Percentiles rank a stretch among this genome's conserved stretches.
Conservation (phyloP, 257 asterid species). For the Solanum virginianum region DNA sequence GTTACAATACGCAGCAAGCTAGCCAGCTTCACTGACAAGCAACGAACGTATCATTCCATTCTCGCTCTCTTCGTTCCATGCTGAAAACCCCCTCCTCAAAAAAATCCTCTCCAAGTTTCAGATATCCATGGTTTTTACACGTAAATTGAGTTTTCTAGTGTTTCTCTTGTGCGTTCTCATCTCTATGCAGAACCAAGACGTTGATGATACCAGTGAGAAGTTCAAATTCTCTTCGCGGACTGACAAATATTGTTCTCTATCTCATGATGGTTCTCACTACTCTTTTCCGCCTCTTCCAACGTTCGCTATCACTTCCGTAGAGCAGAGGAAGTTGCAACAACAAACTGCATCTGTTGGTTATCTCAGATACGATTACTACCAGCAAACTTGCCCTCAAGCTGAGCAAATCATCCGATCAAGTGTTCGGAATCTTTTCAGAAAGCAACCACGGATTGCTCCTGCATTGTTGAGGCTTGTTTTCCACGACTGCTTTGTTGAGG, state of each 20-base stretch:
- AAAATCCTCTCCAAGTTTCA: not conserved
- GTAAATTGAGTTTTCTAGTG: slow-evolving; percentile 35
- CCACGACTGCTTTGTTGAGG: slow-evolving; percentile 65
- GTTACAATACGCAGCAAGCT: not conserved
- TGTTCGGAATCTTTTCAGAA: slow-evolving; percentile 19
- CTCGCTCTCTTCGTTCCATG: slow-evolving; percentile 19
- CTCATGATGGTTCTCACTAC: not conserved
- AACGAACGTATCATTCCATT: slow-evolving; percentile 15
- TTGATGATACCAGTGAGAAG: slow-evolving; percentile 14
- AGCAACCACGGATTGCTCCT: slow-evolving; percentile 30
- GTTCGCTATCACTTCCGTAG: not conserved
- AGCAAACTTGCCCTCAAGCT: slow-evolving; percentile 42
- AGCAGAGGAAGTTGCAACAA: not conserved
- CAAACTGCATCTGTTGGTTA: not conserved
- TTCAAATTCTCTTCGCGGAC: not conserved
- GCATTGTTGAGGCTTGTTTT: slow-evolving; percentile 46
- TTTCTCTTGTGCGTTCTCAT: slow-evolving; percentile 35
- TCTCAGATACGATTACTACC: slow-evolving; percentile 45
- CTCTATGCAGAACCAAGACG: slow-evolving; percentile 32
- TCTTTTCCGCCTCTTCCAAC: not conserved
- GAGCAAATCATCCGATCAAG: slow-evolving; percentile 35
- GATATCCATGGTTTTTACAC: slow-evolving; percentile 28
- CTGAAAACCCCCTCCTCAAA: not conserved
- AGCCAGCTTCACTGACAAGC: slow-evolving; percentile 5
- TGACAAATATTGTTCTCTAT: not conserved